Percentiles rank a stretch among this genome's conserved stretches.
phyloP scores from a whole-genome alignment of 225 moss, liverwort and hornwort species.

The Neckera pumila region DNA sequence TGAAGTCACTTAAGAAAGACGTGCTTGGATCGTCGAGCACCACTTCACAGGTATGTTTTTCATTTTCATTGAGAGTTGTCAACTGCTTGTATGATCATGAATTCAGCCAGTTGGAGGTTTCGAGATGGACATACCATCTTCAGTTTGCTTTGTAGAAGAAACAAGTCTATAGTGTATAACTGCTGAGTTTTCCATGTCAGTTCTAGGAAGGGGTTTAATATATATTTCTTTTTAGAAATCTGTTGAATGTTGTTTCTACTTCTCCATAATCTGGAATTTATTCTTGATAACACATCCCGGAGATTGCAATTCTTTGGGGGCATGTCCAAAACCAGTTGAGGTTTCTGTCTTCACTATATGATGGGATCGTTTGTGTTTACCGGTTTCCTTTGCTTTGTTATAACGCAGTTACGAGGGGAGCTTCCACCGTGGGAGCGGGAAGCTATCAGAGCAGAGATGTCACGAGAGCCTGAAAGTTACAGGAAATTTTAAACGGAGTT shows the following conservation, averaged over 20 bases:
- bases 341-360: background rate
- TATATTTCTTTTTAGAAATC: background rate
- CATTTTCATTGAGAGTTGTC: background rate
- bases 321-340: background rate
- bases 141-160: background rate
- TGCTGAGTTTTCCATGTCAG: background rate
- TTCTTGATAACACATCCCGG: too few species aligned
- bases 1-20: constrained; percentile 27
- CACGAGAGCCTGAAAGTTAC: constrained; percentile 16
- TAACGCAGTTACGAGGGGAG: constrained; percentile 15
- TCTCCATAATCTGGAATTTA: background rate
- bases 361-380: background rate
- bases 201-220: background rate
- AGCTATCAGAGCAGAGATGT: constrained; percentile 2
- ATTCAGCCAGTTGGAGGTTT: background rate
- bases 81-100: background rate
- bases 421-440: constrained; percentile 36
- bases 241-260: background rate
- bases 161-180: background rate
- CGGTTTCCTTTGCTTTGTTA: background rate
- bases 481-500: background rate
- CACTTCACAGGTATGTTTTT: constrained; percentile 9
- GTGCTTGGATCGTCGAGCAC: constrained; percentile 20
- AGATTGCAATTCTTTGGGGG: background rate
- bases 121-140: background rate